phyloP scores from a whole-genome alignment of 2,329 filamentous ascomycete genomes.

The Penicillium expansum region DNA sequence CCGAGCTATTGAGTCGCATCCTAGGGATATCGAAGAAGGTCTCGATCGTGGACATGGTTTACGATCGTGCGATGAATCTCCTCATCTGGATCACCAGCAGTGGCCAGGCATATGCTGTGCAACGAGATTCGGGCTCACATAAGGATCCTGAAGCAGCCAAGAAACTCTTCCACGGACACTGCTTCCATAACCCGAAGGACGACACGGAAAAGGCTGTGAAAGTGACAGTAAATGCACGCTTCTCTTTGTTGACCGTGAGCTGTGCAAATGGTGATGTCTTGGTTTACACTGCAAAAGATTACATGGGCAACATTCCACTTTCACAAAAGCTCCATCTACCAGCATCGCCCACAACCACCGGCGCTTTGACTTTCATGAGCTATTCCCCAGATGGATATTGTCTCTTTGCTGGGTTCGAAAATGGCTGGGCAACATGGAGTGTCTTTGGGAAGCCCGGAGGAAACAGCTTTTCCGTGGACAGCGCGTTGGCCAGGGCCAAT shows the following conservation, averaged over 20 bases:
- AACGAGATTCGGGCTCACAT: constrained; percentile 55
- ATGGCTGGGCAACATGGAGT: constrained; percentile 95
- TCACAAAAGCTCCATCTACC: constrained; percentile 75
- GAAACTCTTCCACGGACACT: constrained; percentile 82
- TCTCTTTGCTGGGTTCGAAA: constrained; percentile 87
- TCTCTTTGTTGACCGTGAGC: constrained; percentile 86
- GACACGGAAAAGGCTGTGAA: constrained; percentile 63
- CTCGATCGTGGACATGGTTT: constrained; percentile 77
- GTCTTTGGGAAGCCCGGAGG: constrained; percentile 90
- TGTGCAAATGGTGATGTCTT: constrained; percentile 75
- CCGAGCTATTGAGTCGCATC: constrained; percentile 85
- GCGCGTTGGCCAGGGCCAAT: constrained; percentile 61
- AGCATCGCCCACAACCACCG: constrained; percentile 65
- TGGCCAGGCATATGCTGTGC: constrained; percentile 86
- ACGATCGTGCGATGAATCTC: constrained; percentile 95
- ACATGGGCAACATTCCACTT: constrained; percentile 83
- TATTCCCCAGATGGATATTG: constrained; percentile 98
- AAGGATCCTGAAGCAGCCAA: constrained; percentile 51
- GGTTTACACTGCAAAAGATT: constrained; percentile 92
- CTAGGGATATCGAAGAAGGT: constrained; percentile 77
- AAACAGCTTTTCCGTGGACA: constrained; percentile 75
- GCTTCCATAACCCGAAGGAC: constrained; percentile 73
- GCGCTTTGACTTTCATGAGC: constrained; percentile 67
- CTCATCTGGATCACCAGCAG: constrained; percentile 89
- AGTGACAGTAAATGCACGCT: constrained; percentile 87